Percentiles rank a stretch among this genome's conserved stretches.
Evolutionary conservation across 345 rosid species (phyloP).

Genomic region (Euphorbia tirucalli): DNA sequence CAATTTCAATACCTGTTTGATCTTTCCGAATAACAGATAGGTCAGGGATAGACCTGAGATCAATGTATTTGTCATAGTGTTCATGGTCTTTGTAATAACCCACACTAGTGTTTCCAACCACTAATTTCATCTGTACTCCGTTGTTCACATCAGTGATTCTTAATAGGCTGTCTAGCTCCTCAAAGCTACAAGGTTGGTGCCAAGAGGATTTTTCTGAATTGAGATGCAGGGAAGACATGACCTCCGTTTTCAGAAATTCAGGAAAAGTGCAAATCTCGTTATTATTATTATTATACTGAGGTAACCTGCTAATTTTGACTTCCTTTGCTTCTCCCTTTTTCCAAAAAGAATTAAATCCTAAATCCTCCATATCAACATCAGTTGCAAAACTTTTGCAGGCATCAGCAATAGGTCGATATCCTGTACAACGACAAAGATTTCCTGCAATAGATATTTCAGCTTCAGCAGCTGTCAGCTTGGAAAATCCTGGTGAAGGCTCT

Average conservation of each 20-base stretch:
- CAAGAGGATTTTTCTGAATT: slow-evolving; percentile 44
- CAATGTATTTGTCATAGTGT: slow-evolving; percentile 50
- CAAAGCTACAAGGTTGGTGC: slow-evolving; percentile 46
- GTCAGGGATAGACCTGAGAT: slow-evolving; percentile 57
- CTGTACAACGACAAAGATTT: slow-evolving; percentile 95
- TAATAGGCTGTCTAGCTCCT: slow-evolving; percentile 49
- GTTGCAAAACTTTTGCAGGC: slow-evolving; percentile 86
- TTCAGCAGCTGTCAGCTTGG: slow-evolving; percentile 63
- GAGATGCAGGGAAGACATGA: slow-evolving; percentile 26
- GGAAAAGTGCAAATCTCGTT: slow-evolving; percentile 47
- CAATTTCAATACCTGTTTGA: slow-evolving; percentile 55
- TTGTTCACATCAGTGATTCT: slow-evolving; percentile 19
- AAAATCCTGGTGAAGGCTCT: slow-evolving; percentile 48
- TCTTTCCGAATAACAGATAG: slow-evolving; percentile 49
- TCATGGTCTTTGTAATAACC: slow-evolving; percentile 72
- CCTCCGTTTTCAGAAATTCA: slow-evolving; percentile 57
- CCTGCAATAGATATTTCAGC: slow-evolving; percentile 73
- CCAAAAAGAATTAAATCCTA: slow-evolving; percentile 81
- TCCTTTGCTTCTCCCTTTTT: slow-evolving; percentile 51
- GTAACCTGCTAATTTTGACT: slow-evolving; percentile 47
- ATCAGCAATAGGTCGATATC: slow-evolving; percentile 85
- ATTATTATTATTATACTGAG: slow-evolving; percentile 29
- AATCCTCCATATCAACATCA: slow-evolving; percentile 84
- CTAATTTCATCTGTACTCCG: slow-evolving; percentile 36
- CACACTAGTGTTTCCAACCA: slow-evolving; percentile 41